A percentile compares a stretch with the other conserved stretches of the same genome.
Conservation (phyloP, 1,139 yeast species). For the Geotrichum candidum region DNA sequence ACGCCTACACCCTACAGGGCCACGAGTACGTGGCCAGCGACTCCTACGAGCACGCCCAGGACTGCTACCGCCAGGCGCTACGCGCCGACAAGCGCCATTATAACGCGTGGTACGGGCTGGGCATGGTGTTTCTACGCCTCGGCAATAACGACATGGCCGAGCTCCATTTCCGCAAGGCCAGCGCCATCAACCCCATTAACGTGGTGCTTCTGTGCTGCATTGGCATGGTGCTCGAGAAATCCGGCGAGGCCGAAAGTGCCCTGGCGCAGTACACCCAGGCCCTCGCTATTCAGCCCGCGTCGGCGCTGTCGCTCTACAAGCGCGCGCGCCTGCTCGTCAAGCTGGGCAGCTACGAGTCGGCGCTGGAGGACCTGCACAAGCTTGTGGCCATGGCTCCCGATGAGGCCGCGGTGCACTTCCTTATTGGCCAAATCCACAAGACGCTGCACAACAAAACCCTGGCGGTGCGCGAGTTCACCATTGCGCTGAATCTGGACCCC, state of each 20-base stretch:
- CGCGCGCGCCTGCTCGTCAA: constrained; percentile 77
- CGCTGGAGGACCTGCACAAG: constrained; percentile 67
- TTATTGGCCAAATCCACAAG: constrained; percentile 82
- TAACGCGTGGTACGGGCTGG: constrained; percentile 93
- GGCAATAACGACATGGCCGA: constrained; percentile 85
- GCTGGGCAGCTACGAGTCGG: constrained; percentile 64
- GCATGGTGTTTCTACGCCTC: constrained; percentile 84
- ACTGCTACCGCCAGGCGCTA: constrained; percentile 74
- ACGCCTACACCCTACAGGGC: constrained; percentile 89
- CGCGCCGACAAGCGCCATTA: constrained; percentile 77
- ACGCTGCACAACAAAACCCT: constrained; percentile 64
- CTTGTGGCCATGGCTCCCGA: constrained; percentile 79
- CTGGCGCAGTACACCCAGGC: constrained; percentile 80
- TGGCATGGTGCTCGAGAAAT: constrained; percentile 86
- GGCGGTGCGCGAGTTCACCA: constrained; percentile 82
- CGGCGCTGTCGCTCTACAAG: constrained; percentile 82
- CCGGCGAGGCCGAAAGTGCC: constrained; percentile 65
- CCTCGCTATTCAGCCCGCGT: constrained; percentile 63
- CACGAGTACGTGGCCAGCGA: constrained; percentile 88
- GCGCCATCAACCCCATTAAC: constrained; percentile 83
- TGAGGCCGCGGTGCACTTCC: constrained; percentile 88
- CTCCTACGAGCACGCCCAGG: constrained; percentile 84
- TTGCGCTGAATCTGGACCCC: constrained; percentile 88
- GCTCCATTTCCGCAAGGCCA: constrained; percentile 80
- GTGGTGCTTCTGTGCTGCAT: constrained; percentile 87